A percentile compares a stretch with the other conserved stretches of the same genome.
phyloP scores from a whole-genome alignment of 2,329 filamentous ascomycete species.

The Zopfia rhizophila region DNA sequence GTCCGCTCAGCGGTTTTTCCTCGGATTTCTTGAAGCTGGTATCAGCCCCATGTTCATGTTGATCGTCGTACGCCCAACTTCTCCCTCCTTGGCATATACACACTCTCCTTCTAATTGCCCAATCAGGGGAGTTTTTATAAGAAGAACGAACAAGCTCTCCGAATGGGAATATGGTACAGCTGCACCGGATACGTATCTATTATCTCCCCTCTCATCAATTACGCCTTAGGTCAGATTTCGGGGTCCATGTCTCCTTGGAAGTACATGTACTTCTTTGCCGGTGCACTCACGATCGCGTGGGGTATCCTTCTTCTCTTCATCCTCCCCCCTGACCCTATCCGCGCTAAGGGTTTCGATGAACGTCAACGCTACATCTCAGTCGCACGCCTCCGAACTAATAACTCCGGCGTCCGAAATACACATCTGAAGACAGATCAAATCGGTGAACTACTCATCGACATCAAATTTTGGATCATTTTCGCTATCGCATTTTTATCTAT shows the following conservation, averaged over 20 bases:
- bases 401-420: conserved; percentile 76
- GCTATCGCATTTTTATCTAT: conserved; percentile 42
- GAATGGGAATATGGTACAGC: conserved; percentile 72
- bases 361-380: conserved; percentile 62
- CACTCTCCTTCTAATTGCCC: too few relatives aligned
- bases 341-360: conserved; percentile 47
- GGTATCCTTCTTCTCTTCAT: conserved; percentile 47
- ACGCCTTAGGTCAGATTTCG: conserved; percentile 43
- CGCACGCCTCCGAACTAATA: conserved; percentile 77
- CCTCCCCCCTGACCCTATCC: conserved; percentile 56
- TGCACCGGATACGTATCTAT: conserved; percentile 57
- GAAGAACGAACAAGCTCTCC: conserved; percentile 67
- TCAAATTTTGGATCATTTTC: conserved; percentile 62
- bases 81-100: too few relatives aligned
- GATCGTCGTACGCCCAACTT: too few relatives aligned
- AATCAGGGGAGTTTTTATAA: conserved; percentile 68
- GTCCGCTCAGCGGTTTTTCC: conserved; percentile 62
- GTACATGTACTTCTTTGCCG: conserved; percentile 46
- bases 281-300: conserved; percentile 38
- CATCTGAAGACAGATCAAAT: conserved; percentile 75
- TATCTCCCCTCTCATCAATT: conserved; percentile 41
- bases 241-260: conserved; percentile 35
- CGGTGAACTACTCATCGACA: conserved; percentile 65
- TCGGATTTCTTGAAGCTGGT: conserved; percentile 65
- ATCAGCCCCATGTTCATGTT: conserved; percentile 66